Base-by-base conservation (phyloP, 1,284 basidiomycete species). In the Ganoderma lucidum region DNA sequence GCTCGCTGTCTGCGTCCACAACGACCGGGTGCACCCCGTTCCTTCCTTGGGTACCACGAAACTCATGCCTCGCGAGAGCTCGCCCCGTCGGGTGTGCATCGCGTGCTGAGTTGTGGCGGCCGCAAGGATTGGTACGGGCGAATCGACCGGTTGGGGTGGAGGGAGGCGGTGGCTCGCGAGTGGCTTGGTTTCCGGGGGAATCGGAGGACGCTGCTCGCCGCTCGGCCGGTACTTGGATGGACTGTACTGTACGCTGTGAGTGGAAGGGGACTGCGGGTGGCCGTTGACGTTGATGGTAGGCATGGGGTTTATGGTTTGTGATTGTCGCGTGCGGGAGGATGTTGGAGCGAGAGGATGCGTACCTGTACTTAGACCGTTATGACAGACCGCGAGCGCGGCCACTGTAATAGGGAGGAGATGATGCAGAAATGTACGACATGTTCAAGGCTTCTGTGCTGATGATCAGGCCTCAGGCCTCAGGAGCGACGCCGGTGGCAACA, bases 51-150 rank as follows among this genome's bases (percentile, higher is more conserved):
- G 70, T 56, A 45, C 72, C 72, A 73, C 72, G 64, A 65, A 28
- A 73, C 72, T 68, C 67, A 67, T 69, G 70, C 67, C 70, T 65
- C 61, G 72, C 70, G 65, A 67, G 61, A 59, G 68, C 69, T 58
- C 63, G 19, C 63, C 68, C 70, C 32, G 15, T 73, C 30, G 72
- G 68, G 67, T 48, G 6, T 42, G 67, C 68, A 58, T 60, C 71
- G 68, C 65, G 51, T 66, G 72, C 69, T 71, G 75, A 72, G 76
- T 77, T 65, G 76, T 77, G 76, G 76, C 76, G 75, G 75, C 74
- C 75, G 76, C 76, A 77, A 77, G 76, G 76, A 77, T 76, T 77
- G 76, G 74, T 75, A 67, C 70, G 75, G 76, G 75, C 71, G 39
- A 73, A 60, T 67, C 45, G 41, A 45, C 41, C 45, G 56, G 56